Evolutionary conservation across 2,329 filamentous ascomycete genomes (phyloP), one percentile per base, ranked within the genome.

Genomic region (Botrytis aclada): DNA sequence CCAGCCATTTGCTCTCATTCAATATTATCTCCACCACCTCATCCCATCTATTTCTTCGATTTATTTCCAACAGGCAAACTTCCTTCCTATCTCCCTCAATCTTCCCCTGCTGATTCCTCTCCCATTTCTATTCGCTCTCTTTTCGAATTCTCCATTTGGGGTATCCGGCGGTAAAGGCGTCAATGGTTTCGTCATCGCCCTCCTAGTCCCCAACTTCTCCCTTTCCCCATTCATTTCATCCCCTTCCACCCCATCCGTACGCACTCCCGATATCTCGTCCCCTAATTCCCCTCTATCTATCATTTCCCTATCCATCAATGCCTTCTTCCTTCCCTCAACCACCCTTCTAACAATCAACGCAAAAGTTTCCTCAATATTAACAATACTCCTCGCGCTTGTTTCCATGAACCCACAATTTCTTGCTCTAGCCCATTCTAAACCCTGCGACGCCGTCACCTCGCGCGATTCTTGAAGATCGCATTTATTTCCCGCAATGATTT

Each of bases 281-380:
- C 71, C 71, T 37, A 34, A 20, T 4, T 29, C 51, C 25, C 67
- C 20, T 34, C 60, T n/a, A 62, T 62, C 34, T 22, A 61, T 61
- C 22, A 61, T 32, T 32, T 39, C 56, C n/a, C 37, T 20, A 51
- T 37, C 25, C 64, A 72, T 70, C 32, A 56, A 60, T 1, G 78
- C 77, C 25, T 69, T 39, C 69, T 76, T 73, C 58, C 80, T 75
- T 29, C 76, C 79, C 83, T 90, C 88, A 64, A 88, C 85, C 69
- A 91, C 89, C 69, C 89, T 84, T 39, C 88, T 84, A 61, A 91
- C 87, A 74, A 91, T 88, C 56, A 90, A 85, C 51, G 92, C 92
- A 85, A 96, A 96, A 0, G 93, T 95, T 86, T 96, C 93, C 82
- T 96, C 93, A 75, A 96, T 93, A 81, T 96, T 96, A 76, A 96